Base-by-base conservation (phyloP, 2,329 filamentous ascomycete species). In the Calonectria leucothoes region DNA sequence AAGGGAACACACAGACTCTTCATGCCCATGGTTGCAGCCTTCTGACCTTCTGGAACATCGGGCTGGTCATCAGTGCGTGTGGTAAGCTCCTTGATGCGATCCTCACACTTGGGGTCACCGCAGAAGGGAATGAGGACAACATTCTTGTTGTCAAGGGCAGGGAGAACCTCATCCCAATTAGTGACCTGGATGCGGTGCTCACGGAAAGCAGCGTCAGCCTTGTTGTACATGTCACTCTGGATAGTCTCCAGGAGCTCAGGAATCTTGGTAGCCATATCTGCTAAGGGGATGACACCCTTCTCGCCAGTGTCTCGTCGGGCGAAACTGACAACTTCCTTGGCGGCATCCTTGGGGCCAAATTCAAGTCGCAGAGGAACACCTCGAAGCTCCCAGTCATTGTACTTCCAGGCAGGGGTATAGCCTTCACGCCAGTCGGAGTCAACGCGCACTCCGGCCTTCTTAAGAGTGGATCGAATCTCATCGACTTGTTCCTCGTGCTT, bases 341-440 rank as follows among this genome's bases (percentile, higher is more conserved):
- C 95, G 15, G 94, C 93, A 83, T 98, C 97, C 86, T 98, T 98
- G 81, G 97, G 96, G 7, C 97, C 97, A 82, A 98, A 98, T 85
- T 99, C 97, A 72, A 99, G 90, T 73, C 97, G 94, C 45, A 99
- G 91, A 59, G 97, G 97, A 51, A 98, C 94, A 83, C 97, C 97
- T 87, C 96, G 97, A 80, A 98, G 90, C 85, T 99, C 97, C 95
- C 95, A 98, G 86, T 99, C 96, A 86, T 97, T 98, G 89, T 99
- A 99, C 86, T 99, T 99, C 93, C 94, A 98, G 77, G 95, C 95
- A 48, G 97, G 96, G 74, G 95, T 92, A 92, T 98, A 98, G 77
- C 94, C 94, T 66, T 98, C 96, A 73, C 97, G 93, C 83, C 92
- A 90, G 83, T 99, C 97, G 66, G 93, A 91, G 77, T 97, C 94